Conservation (phyloP, 768 basidiomycete species). For the Tulasnella sp. region DNA sequence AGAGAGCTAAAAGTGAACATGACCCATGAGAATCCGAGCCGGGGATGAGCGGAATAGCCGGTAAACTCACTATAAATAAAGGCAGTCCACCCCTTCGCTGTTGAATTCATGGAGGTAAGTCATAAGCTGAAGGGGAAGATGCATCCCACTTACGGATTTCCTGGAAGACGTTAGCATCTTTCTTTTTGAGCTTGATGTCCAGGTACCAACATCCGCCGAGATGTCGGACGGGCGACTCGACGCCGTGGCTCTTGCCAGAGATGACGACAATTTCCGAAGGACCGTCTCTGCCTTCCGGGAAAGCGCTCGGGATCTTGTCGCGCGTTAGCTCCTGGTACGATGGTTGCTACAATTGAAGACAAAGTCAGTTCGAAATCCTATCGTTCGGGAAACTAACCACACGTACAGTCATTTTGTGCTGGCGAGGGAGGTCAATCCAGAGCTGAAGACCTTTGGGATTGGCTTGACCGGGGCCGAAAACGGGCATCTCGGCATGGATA, state of each 20-base stretch:
- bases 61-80: constrained; percentile 71
- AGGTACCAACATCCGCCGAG: constrained; percentile 94
- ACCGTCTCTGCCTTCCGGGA: constrained; percentile 66
- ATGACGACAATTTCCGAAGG: constrained; percentile 75
- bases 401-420: constrained; percentile 67
- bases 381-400: not conserved
- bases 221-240: constrained; percentile 83
- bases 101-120: constrained; percentile 11
- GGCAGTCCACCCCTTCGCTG: constrained; percentile 80
- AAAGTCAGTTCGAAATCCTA: not conserved
- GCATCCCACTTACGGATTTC: constrained; percentile 59
- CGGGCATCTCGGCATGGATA: constrained; percentile 81
- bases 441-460: constrained; percentile 83
- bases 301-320: constrained; percentile 64
- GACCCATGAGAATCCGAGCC: not conserved
- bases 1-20: not conserved
- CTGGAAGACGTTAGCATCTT: constrained; percentile 67
- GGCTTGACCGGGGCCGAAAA: constrained; percentile 62
- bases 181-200: constrained; percentile 65
- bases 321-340: constrained; percentile 64
- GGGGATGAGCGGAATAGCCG: not conserved
- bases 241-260: constrained; percentile 82
- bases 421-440: constrained; percentile 49
- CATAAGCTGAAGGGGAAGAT: not conserved
- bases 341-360: constrained; percentile 50